phyloP scores from a whole-genome alignment of 257 asterid species.

The Asclepias syriaca region DNA sequence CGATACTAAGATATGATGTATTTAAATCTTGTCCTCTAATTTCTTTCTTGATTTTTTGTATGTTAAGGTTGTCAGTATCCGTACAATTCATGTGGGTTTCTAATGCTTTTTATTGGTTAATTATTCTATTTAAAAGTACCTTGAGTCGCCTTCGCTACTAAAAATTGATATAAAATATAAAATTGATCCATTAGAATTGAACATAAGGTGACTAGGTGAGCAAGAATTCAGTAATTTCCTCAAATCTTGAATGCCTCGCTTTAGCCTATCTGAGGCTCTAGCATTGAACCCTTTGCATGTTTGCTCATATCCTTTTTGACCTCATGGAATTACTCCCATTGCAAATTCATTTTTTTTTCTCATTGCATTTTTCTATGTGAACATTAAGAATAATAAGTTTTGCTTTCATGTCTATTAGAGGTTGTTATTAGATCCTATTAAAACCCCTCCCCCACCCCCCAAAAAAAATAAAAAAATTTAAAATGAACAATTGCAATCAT shows the following conservation, averaged over 20 bases:
- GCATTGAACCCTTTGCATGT: neutral
- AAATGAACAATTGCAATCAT: neutral
- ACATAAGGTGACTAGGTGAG: neutral
- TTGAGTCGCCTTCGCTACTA: neutral
- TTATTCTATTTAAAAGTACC: neutral
- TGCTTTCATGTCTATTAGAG: neutral
- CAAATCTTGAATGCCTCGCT: neutral
- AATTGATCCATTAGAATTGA: neutral
- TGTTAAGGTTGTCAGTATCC: neutral
- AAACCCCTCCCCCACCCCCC: neutral
- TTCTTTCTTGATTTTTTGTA: neutral
- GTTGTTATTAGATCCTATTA: neutral
- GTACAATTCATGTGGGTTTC: neutral
- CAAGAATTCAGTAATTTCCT: neutral
- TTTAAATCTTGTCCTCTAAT: neutral
- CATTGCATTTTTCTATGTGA: neutral
- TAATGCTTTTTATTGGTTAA: neutral
- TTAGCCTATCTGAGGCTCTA: neutral
- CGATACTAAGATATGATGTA: neutral
- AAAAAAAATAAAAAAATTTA: too few species aligned
- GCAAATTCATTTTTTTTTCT: too few species aligned
- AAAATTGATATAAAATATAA: neutral
- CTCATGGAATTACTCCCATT: neutral
- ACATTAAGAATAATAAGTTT: neutral
- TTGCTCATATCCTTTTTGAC: too few species aligned